Percentiles rank a stretch among this genome's conserved stretches.
phyloP scores from a whole-genome alignment of 2,329 filamentous ascomycete species.

The Emmonsiellopsis sp. region DNA sequence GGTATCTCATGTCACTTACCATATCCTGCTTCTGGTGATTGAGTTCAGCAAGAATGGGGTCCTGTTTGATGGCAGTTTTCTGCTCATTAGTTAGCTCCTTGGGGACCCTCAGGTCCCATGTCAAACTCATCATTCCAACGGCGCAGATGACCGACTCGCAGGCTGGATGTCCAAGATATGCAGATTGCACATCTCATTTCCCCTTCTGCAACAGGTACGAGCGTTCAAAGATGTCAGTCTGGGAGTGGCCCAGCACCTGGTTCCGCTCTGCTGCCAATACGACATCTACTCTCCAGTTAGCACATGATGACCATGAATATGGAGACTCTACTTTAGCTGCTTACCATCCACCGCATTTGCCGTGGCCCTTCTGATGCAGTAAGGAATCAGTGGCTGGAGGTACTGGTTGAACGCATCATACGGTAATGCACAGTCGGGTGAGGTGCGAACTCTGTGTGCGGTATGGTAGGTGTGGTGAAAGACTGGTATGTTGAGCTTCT shows the following conservation, averaged over 20 bases:
- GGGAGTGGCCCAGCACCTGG: conserved; percentile 13
- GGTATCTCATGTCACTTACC: neutral
- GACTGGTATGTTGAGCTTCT: conserved; percentile 1
- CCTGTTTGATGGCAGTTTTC: neutral
- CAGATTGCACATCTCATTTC: conserved; percentile 1
- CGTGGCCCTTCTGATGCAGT: conserved; percentile 11
- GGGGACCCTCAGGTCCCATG: neutral
- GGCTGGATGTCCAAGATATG: conserved; percentile 1
- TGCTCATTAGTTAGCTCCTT: conserved; percentile 1
- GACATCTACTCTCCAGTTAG: conserved; percentile 6
- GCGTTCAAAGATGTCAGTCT: conserved; percentile 2
- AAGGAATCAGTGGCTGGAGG: conserved; percentile 1
- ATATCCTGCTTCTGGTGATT: neutral
- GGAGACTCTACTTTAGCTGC: neutral
- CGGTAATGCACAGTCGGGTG: neutral
- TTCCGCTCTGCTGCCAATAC: conserved; percentile 11
- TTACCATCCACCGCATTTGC: conserved; percentile 13
- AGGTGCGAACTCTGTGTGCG: neutral
- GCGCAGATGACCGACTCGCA: neutral
- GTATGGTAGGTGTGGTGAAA: neutral
- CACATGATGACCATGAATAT: no score
- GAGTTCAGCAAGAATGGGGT: conserved; percentile 1
- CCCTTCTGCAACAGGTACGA: conserved; percentile 2
- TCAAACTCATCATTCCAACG: neutral
- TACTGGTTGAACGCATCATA: conserved; percentile 3